Evolutionary conservation across 257 asterid genomes (phyloP).

Genomic region (Solanum chilense): DNA sequence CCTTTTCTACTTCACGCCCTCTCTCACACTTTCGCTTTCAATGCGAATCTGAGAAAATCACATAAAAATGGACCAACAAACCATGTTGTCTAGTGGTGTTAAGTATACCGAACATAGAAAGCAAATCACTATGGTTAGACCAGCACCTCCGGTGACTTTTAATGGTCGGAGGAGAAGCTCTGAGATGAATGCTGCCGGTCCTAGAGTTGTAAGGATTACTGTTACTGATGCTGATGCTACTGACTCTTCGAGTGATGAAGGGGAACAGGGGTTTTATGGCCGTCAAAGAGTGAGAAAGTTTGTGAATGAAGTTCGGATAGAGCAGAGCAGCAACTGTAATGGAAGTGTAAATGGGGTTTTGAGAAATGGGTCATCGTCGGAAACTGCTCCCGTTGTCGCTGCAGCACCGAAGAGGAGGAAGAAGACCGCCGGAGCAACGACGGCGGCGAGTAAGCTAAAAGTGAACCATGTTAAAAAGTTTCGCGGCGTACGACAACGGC

Average conservation of each 20-base stretch:
- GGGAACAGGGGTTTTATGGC: neutral
- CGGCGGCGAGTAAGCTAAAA: neutral
- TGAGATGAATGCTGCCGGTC: neutral
- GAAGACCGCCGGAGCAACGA: conserved; percentile 15
- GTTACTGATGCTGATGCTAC: conserved; percentile 89
- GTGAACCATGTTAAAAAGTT: conserved; percentile 34
- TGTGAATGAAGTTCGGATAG: conserved; percentile 56
- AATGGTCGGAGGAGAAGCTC: conserved; percentile 14
- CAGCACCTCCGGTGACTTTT: neutral
- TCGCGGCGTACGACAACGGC: conserved; percentile 89
- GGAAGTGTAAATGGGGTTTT: conserved; percentile 4
- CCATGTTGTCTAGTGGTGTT: conserved; percentile 22
- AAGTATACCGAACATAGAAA: conserved; percentile 54
- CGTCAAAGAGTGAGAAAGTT: conserved; percentile 53
- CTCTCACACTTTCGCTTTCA: conserved; percentile 27
- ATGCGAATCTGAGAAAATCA: conserved; percentile 54
- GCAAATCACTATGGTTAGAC: conserved; percentile 25
- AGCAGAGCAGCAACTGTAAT: conserved; percentile 9
- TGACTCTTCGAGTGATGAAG: conserved; percentile 86
- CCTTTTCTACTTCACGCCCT: conserved; percentile 14
- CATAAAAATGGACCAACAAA: conserved; percentile 3
- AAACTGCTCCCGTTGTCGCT: neutral
- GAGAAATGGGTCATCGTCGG: conserved; percentile 3
- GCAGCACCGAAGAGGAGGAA: conserved; percentile 18
- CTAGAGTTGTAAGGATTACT: conserved; percentile 50